phyloP scores from a whole-genome alignment of 495 filamentous ascomycete species.

The Penicillium maclennaniae region DNA sequence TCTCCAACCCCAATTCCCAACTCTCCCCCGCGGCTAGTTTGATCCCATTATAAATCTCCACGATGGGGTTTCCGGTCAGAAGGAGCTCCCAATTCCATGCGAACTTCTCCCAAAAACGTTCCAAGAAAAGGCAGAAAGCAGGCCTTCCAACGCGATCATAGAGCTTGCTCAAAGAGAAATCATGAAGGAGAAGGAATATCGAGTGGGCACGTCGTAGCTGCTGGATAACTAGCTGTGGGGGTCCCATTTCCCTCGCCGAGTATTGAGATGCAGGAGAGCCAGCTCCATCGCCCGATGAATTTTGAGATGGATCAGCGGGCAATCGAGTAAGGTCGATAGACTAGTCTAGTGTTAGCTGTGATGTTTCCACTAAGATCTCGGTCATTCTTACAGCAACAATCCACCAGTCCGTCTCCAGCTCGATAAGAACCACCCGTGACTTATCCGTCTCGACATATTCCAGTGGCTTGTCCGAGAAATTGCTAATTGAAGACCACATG shows the following conservation, averaged over 20 bases:
- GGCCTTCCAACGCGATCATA: conserved; percentile 57
- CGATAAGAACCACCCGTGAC: conserved; percentile 74
- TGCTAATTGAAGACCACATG: conserved; percentile 39
- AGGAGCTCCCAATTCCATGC: conserved; percentile 83
- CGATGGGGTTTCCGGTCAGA: conserved; percentile 80
- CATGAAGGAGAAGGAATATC: conserved; percentile 85
- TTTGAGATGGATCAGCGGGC: conserved; percentile 23
- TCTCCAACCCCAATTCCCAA: conserved; percentile 91
- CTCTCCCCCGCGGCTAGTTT: conserved; percentile 91
- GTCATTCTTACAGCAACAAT: conserved; percentile 66
- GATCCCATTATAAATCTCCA: conserved; percentile 73
- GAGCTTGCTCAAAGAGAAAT: conserved; percentile 59
- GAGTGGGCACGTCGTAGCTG: conserved; percentile 80
- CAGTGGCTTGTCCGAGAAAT: conserved; percentile 74
- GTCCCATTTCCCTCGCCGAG: conserved; percentile 82
- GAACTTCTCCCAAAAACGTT: conserved; percentile 81
- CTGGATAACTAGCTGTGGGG: conserved; percentile 70
- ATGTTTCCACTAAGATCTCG: conserved; percentile 12
- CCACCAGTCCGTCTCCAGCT: conserved; percentile 92
- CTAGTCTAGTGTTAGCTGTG: conserved; percentile 38
- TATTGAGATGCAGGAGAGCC: conserved; percentile 54
- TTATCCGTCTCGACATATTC: conserved; percentile 90
- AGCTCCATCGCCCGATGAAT: conserved; percentile 19
- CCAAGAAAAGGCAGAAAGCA: conserved; percentile 61
- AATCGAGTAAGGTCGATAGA: conserved; percentile 70